These are phyloP conservation scores for Asterochloris erici DNA, from an alignment of 139 green algal genomes.

Conservation along the genomic window DNA sequence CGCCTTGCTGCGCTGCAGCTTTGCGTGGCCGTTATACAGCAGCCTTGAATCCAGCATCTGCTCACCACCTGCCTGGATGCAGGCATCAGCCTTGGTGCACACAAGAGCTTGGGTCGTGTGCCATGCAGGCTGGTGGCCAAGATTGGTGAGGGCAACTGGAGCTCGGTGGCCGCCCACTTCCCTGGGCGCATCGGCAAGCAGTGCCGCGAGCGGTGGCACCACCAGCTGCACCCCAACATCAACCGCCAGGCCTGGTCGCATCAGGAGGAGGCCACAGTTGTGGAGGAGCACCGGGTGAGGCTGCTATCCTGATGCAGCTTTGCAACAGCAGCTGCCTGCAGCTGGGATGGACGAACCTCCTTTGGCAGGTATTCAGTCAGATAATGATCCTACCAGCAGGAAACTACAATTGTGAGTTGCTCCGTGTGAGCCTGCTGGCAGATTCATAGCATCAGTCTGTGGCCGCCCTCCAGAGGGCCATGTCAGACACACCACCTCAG, in stretches of 20 bases:
- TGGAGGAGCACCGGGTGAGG: conserved; percentile 3
- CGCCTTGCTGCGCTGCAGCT: not conserved
- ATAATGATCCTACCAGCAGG: too few species aligned
- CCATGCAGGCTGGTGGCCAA: conserved; percentile 20
- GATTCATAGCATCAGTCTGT: too few species aligned
- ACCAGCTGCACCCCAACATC: conserved; percentile 33
- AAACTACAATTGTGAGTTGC: too few species aligned
- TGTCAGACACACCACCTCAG: too few species aligned
- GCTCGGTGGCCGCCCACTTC: conserved; percentile 17
- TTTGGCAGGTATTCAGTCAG: too few species aligned
- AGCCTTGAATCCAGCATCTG: not conserved
- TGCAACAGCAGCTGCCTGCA: too few species aligned
- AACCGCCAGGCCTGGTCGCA: conserved; percentile 21
- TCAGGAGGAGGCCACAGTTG: conserved; percentile 20
- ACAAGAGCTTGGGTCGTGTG: not conserved
- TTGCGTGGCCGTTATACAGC: not conserved
- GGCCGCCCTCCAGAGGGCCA: too few species aligned
- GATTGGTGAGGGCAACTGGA: conserved; percentile 29
- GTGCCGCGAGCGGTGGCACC: conserved; percentile 31
- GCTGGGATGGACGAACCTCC: too few species aligned
- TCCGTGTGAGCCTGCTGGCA: too few species aligned
- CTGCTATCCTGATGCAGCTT: too few species aligned
- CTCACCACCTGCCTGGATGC: not conserved
- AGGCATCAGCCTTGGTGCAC: not conserved
- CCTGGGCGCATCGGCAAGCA: conserved; percentile 37